Evolutionary conservation across 805 yeast species (phyloP).

Genomic region (Maudiozyma pseudohumilis): DNA sequence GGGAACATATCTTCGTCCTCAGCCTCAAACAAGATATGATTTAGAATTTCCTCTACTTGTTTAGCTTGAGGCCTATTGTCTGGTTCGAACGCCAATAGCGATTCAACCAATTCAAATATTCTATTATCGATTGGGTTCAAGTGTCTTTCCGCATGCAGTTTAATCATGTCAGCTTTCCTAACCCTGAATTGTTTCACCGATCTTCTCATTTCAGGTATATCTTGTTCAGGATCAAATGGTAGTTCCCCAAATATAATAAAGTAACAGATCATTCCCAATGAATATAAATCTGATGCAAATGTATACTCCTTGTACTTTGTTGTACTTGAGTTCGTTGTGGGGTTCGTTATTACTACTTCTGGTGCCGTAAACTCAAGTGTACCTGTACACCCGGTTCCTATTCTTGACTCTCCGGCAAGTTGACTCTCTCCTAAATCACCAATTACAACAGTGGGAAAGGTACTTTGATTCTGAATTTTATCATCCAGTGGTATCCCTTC

Average conservation of each 20-base stretch:
- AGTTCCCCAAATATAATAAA: conserved; percentile 61
- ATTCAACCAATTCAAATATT: conserved; percentile 32
- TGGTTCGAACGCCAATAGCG: conserved; percentile 32
- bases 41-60: conserved; percentile 29
- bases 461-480: not conserved
- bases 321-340: conserved; percentile 18
- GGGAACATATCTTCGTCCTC: not conserved
- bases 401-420: conserved; percentile 52
- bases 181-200: conserved; percentile 29
- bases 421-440: conserved; percentile 90
- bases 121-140: conserved; percentile 17
- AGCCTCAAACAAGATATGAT: conserved; percentile 6
- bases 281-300: conserved; percentile 67
- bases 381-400: conserved; percentile 78
- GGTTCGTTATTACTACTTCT: conserved; percentile 40
- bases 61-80: conserved; percentile 35
- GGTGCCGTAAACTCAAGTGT: conserved; percentile 87
- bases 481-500: conserved; percentile 6
- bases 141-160: conserved; percentile 13
- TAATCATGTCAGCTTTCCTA: conserved; percentile 11
- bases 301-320: conserved; percentile 44
- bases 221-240: conserved; percentile 40
- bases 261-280: conserved; percentile 75
- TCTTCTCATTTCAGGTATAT: conserved; percentile 23
- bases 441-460: conserved; percentile 61